These are phyloP conservation scores for Nicotiana knightiana DNA, from an alignment of 257 asterid species.

Conservation along the genomic window DNA sequence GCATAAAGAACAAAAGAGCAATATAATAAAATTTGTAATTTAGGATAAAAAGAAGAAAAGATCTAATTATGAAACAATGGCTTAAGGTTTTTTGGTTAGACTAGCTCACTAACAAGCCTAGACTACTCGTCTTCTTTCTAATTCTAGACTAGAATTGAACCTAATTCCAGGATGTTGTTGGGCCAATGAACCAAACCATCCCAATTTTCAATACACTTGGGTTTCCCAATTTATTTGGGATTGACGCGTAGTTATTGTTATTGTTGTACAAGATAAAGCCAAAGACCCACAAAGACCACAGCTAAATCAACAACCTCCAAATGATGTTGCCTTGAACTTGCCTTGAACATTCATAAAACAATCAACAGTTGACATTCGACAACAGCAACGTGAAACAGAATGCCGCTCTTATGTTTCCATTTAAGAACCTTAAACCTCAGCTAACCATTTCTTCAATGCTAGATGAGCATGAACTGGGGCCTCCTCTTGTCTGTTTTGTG, in stretches of 20 bases:
- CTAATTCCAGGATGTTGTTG: not conserved
- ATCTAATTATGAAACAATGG: not conserved
- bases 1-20: no score
- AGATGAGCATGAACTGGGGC: slow-evolving; percentile 18
- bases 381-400: not conserved
- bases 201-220: not conserved
- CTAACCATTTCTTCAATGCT: slow-evolving; percentile 22
- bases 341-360: no score
- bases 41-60: not conserved
- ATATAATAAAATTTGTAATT: not conserved
- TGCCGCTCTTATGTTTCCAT: not conserved
- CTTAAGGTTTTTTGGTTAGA: not conserved
- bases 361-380: not conserved
- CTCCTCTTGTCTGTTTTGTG: slow-evolving; percentile 52
- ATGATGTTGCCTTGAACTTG: not conserved
- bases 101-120: not conserved
- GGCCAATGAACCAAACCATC: not conserved
- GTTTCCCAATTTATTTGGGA: not conserved
- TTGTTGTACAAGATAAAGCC: not conserved
- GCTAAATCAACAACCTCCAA: not conserved
- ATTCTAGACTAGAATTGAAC: not conserved
- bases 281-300: not conserved
- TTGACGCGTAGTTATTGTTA: not conserved
- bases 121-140: not conserved
- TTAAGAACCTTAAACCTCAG: not conserved